Conservation (phyloP, 2,329 filamentous ascomycete species). For the Thyridium curvatum region DNA sequence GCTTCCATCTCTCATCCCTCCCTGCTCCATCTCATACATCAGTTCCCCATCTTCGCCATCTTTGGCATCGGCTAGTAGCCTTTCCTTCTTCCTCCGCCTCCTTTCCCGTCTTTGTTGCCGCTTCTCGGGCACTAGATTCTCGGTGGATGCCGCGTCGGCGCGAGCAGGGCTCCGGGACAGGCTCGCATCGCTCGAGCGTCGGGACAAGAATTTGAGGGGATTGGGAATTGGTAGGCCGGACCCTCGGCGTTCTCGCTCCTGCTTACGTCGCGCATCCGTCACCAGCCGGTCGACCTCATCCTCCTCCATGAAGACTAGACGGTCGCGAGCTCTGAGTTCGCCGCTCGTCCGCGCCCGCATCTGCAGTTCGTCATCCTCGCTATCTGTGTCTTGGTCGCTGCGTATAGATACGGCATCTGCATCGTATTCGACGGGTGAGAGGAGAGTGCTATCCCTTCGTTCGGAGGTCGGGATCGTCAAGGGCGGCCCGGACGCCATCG, state of each 20-base stretch:
- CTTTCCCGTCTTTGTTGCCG: slow-evolving; percentile 41
- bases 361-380: slow-evolving; percentile 67
- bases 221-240: slow-evolving; percentile 45
- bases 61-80: slow-evolving; percentile 43
- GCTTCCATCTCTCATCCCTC: slow-evolving; percentile 61
- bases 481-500: slow-evolving; percentile 20
- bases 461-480: slow-evolving; percentile 16
- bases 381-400: slow-evolving; percentile 69
- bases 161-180: slow-evolving; percentile 30
- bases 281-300: slow-evolving; percentile 62
- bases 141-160: slow-evolving; percentile 14
- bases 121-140: slow-evolving; percentile 44
- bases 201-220: slow-evolving; percentile 36
- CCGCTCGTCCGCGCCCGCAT: slow-evolving; percentile 59
- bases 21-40: slow-evolving; percentile 90
- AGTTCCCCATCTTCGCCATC: slow-evolving; percentile 66
- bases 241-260: slow-evolving; percentile 40
- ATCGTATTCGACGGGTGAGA: slow-evolving; percentile 60
- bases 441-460: slow-evolving; percentile 36
- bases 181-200: slow-evolving; percentile 26
- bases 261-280: slow-evolving; percentile 39
- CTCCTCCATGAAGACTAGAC: slow-evolving; percentile 67
- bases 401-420: slow-evolving; percentile 63
- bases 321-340: slow-evolving; percentile 64
- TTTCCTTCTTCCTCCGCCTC: slow-evolving; percentile 46